Conservation (phyloP, 169 alveolate species). For the Nephromyces sp. region DNA sequence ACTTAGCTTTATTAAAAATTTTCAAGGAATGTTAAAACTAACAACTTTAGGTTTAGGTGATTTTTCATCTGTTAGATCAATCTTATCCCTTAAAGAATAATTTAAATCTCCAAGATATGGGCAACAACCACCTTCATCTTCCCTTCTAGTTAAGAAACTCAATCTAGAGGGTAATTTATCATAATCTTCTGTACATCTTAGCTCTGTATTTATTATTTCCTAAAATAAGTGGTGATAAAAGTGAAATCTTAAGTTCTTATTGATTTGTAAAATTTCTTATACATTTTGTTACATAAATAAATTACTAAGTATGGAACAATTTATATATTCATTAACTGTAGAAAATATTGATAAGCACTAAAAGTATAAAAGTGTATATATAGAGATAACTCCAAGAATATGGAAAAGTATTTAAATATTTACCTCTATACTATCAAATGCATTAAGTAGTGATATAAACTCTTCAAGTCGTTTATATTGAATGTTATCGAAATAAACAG, state of each 20-base stretch:
- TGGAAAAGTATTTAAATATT: neutral
- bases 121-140: neutral
- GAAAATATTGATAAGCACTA: no score
- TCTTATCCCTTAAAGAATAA: neutral
- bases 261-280: no score
- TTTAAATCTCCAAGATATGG: neutral
- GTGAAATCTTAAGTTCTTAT: no score
- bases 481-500: constrained; percentile 50
- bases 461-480: constrained; percentile 11
- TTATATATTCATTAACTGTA: no score
- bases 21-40: neutral
- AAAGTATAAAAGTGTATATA: no score
- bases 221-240: neutral
- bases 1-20: neutral
- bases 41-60: neutral
- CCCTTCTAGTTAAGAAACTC: neutral
- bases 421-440: neutral
- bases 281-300: no score
- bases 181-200: neutral
- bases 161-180: neutral
- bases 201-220: neutral
- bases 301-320: no score
- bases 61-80: neutral
- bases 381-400: no score
- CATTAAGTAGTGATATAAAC: constrained; percentile 6